phyloP scores from a whole-genome alignment of 1,284 basidiomycete species.

The Rhodotorula sp. region DNA sequence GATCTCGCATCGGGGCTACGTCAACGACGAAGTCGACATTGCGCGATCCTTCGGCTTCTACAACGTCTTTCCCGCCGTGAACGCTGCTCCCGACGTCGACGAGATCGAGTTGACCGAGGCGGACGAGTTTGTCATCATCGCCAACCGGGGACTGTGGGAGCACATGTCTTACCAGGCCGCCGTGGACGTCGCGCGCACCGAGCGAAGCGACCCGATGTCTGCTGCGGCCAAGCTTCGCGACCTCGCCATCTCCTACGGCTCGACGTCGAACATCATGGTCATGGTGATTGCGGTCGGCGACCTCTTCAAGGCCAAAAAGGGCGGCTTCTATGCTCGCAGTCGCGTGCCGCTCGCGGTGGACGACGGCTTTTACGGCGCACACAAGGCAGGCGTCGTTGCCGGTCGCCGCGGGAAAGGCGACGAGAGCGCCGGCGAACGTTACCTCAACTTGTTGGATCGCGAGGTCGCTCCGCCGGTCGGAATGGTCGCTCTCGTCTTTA shows the following conservation, averaged over 20 bases:
- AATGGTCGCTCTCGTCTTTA: conserved; percentile 91
- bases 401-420: conserved; percentile 25
- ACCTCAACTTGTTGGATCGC: conserved; percentile 62
- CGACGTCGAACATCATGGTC: conserved; percentile 91
- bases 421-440: conserved; percentile 46
- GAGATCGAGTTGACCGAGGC: conserved; percentile 71
- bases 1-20: conserved; percentile 88
- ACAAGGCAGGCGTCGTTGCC: conserved; percentile 25
- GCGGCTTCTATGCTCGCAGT: conserved; percentile 37
- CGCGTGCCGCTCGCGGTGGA: conserved; percentile 44
- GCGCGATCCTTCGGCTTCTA: conserved; percentile 94
- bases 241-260: conserved; percentile 95
- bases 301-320: conserved; percentile 59
- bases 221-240: conserved; percentile 96
- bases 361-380: conserved; percentile 41
- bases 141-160: conserved; percentile 90
- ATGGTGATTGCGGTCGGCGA: conserved; percentile 90
- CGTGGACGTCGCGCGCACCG: conserved; percentile 89
- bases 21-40: conserved; percentile 89
- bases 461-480: conserved; percentile 87
- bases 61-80: conserved; percentile 85
- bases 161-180: conserved; percentile 93
- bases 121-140: conserved; percentile 97
- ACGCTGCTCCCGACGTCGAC: conserved; percentile 77
- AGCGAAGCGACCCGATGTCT: conserved; percentile 86